Base-by-base conservation (phyloP, 805 yeast genomes). In the Lipomyces chichibuensis region DNA sequence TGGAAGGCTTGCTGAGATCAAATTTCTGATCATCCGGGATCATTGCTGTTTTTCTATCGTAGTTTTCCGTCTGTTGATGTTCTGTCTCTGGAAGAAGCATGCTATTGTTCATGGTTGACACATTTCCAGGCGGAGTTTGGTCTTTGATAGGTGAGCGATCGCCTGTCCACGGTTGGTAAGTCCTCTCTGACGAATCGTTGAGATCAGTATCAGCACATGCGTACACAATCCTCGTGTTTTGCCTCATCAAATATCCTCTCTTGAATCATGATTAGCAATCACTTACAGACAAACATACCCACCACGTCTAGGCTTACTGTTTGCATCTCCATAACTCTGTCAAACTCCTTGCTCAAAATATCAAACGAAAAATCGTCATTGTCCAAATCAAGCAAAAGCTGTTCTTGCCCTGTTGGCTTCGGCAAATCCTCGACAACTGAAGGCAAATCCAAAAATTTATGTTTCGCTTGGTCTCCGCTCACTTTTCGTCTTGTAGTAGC, bases 231-330 rank as follows among this genome's bases (percentile, higher is more conserved):
- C 57, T 65, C 3, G 65, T 69, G 55, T 62, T 69, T 49, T 69
- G 66, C 20, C 71, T 39, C 65, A 69, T 59, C 53, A 62, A 25
- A 46, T 69, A 69, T 23, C 71, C 69, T 13, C 69, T 63, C 71
- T 69, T 57, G 3, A 11, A 35, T n/a, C 5, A 54, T 27, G 14
- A 7, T 60, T 23, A 60, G 52, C 23, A 14, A 3, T n/a, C 20
- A 27, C 49, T 14, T 25, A 11, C 13, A 3, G 32, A 29, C 55
- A 52, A 52, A 3, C 4, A 20, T 7, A n/a, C 2, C 39, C 25
- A 6, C 39, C 25, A 6, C 2, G 4, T 14, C 58, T 7, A 8
- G 7, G 57, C 65, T 32, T 52, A 67, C 72, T 23, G 53, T 58
- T 49, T 66, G 69, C 9, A 58, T 53, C 51, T 69, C 70, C 35